Conservation (phyloP, 139 green algal species). For the Chlorella sp. region DNA sequence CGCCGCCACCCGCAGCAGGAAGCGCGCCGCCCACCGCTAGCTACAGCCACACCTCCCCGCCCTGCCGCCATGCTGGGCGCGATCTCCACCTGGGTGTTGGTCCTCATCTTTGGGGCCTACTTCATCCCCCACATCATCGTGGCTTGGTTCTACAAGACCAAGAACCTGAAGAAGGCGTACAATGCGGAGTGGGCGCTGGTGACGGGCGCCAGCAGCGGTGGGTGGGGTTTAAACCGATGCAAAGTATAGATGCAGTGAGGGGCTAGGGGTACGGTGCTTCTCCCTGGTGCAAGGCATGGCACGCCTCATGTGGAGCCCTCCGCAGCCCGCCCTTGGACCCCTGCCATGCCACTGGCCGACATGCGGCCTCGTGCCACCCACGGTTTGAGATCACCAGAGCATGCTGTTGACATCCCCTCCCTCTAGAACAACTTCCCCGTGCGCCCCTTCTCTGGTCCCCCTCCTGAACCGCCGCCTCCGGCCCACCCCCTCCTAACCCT, state of each 20-base stretch:
- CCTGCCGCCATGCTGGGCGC: conserved; percentile 27
- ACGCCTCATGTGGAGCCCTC: too few species aligned
- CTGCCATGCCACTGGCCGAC: too few species aligned
- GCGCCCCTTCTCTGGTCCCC: too few species aligned
- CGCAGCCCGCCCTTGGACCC: too few species aligned
- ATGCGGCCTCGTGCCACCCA: too few species aligned
- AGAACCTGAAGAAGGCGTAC: conserved; percentile 91
- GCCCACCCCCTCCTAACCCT: neutral
- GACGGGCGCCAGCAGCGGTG: conserved; percentile 89
- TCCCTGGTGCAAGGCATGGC: too few species aligned
- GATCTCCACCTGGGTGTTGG: conserved; percentile 26
- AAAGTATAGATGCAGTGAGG: too few species aligned
- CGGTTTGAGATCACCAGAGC: too few species aligned
- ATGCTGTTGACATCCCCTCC: too few species aligned
- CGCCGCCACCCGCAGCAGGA: neutral
- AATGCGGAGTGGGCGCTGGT: conserved; percentile 92
- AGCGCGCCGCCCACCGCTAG: neutral
- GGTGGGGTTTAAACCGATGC: too few species aligned
- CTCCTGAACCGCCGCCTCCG: neutral
- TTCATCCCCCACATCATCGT: conserved; percentile 72
- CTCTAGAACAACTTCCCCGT: too few species aligned
- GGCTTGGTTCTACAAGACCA: conserved; percentile 71
- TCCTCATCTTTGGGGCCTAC: conserved; percentile 65
- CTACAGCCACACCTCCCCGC: neutral
- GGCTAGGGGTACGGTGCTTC: too few species aligned